These are phyloP conservation scores for Coniochaeta sp. DNA, from an alignment of 2,329 filamentous ascomycete species.

Conservation along the genomic window DNA sequence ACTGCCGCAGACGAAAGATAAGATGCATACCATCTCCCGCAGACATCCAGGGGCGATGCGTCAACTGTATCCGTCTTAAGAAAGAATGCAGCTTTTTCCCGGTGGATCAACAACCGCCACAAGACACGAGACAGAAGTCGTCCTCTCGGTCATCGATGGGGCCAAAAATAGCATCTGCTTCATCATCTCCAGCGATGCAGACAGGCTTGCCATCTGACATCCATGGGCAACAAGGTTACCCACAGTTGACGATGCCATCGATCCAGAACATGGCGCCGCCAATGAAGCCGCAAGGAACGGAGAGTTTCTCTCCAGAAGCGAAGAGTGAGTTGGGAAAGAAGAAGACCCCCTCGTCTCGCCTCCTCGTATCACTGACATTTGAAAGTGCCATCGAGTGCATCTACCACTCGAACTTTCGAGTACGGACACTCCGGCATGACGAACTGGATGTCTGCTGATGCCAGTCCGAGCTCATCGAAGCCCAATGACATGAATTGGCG, in stretches of 20 bases:
- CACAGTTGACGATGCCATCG: constrained; percentile 34
- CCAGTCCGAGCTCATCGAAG: constrained; percentile 32
- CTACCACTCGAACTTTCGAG: constrained; percentile 26
- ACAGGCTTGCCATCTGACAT: constrained; percentile 34
- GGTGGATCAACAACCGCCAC: constrained; percentile 65
- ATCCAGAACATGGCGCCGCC: constrained; percentile 37
- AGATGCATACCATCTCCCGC: constrained; percentile 73
- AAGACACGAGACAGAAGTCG: constrained; percentile 35
- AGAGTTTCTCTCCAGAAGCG: constrained; percentile 28
- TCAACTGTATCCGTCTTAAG: constrained; percentile 88
- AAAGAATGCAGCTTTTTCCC: constrained; percentile 92
- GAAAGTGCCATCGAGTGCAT: constrained; percentile 23
- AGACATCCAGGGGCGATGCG: constrained; percentile 70
- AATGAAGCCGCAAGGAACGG: constrained; percentile 29
- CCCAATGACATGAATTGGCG: constrained; percentile 41
- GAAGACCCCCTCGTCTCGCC: background rate
- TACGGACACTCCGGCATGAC: constrained; percentile 30
- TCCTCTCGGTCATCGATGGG: constrained; percentile 29
- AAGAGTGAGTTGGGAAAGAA: constrained; percentile 32
- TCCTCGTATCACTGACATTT: constrained; percentile 15
- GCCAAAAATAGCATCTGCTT: constrained; percentile 33
- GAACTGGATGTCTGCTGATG: constrained; percentile 38
- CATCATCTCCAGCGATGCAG: constrained; percentile 40
- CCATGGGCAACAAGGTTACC: constrained; percentile 31
- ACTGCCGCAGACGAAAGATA: constrained; percentile 90